Evolutionary conservation across 1,284 basidiomycete species (phyloP), one percentile per base, ranked within the genome.

Genomic region (Cutaneotrichosporon sp.): DNA sequence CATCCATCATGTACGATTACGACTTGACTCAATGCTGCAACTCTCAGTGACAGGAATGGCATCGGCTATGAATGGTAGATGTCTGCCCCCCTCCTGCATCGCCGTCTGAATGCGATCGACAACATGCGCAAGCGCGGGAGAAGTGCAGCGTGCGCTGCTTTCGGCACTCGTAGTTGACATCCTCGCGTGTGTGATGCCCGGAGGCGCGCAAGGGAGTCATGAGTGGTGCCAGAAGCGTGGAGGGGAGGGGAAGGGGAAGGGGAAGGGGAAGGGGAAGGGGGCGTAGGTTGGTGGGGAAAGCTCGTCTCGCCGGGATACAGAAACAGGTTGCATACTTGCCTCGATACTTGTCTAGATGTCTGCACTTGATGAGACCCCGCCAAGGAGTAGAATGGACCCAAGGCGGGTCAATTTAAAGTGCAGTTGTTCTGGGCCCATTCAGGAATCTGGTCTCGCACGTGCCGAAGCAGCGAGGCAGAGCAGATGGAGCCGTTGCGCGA

Each of bases 351-450:
- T 13, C 22, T n/a, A 34, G 46, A 54, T 67, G 62, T 67, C 18
- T 27, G 65, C 65, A 67, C 65, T 52, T 58, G 18, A 67, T 67
- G 65, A 67, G 65, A 67, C 65, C 65, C 65, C 62, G 62, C 62
- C 56, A 46, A 54, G 63, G 63, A 67, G 65, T 67, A 46, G 16
- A 43, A 34, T 3, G 29, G 46, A 58, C 63, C 63, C 66, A 56
- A 43, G 51, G 63, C 66, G 49, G 66, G 63, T 64, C 66, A 60
- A 67, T 64, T 67, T 64, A 49, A 54, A 54, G 60, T 45, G 57
- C 62, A 34, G n/a, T 72, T 64, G 58, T 25, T 77, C 60, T 77
- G 43, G 75, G 74, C 75, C 72, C 72, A 70, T 75, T 77, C 75
- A 75, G 75, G 75, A 75, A 77, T 69, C 75, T 53, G 57, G 36